Percentiles rank a stretch among this genome's conserved stretches.
Conservation (phyloP, 2,329 filamentous ascomycete genomes). For the Ophiostoma populinum region DNA sequence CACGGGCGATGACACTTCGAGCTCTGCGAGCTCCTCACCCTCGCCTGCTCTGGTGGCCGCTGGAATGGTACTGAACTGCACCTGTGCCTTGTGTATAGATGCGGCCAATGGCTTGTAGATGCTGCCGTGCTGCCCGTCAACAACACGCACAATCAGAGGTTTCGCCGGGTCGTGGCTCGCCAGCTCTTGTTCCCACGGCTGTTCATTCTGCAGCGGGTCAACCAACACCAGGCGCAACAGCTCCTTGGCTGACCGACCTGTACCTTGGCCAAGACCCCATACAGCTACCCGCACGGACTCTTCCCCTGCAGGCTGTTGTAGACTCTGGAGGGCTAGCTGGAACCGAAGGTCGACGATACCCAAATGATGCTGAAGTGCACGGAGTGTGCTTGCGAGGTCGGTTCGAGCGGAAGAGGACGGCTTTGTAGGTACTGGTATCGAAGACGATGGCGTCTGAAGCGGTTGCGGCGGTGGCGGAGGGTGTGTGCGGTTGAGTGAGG, state of each 20-base stretch:
- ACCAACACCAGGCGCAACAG: slow-evolving; percentile 54
- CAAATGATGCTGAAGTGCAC: slow-evolving; percentile 42
- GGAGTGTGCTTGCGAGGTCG: slow-evolving; percentile 41
- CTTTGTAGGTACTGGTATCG: too few species aligned
- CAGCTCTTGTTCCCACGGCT: slow-evolving; percentile 50
- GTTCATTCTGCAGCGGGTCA: slow-evolving; percentile 46
- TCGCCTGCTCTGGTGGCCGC: neutral
- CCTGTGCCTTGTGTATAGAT: neutral
- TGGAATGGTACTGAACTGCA: neutral
- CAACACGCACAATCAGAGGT: slow-evolving; percentile 47
- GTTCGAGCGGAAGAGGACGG: neutral
- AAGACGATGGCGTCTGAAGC: neutral
- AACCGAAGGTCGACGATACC: slow-evolving; percentile 48
- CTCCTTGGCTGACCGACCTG: slow-evolving; percentile 35
- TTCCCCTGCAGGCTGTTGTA: slow-evolving; percentile 36
- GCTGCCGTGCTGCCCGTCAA: slow-evolving; percentile 13
- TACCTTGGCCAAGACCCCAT: slow-evolving; percentile 24
- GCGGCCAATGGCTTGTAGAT: slow-evolving; percentile 12
- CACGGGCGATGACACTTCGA: slow-evolving; percentile 44
- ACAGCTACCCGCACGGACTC: slow-evolving; percentile 44
- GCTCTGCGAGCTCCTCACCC: slow-evolving; percentile 32
- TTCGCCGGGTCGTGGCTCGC: slow-evolving; percentile 30
- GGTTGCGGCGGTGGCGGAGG: slow-evolving; percentile 1
- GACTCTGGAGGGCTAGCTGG: slow-evolving; percentile 51
- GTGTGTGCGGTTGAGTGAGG: neutral